phyloP scores from a whole-genome alignment of 441 rosid genomes.

The Kokia cookei region DNA sequence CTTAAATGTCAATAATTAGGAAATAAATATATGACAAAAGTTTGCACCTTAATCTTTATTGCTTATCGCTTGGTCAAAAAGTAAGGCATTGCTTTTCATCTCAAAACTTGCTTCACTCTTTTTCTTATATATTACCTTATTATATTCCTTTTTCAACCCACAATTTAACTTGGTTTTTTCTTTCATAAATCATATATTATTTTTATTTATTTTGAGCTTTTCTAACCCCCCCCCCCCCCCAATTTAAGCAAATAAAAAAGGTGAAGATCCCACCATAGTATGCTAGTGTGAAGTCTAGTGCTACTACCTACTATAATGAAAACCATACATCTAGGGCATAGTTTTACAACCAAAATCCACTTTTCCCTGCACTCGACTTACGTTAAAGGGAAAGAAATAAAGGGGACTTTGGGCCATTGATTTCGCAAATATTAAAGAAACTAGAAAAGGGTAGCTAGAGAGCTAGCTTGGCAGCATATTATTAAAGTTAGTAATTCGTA shows the following conservation, averaged over 20 bases:
- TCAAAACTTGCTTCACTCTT: not conserved
- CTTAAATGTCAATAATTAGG: not conserved
- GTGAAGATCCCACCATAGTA: not conserved
- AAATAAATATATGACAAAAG: not conserved
- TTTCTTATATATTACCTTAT: not conserved
- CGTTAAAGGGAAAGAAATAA: not conserved
- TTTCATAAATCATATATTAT: too few relatives aligned
- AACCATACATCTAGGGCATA: not conserved
- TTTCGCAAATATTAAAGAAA: not conserved
- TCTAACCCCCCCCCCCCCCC: not conserved
- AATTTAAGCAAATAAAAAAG: not conserved
- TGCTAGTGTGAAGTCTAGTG: not conserved
- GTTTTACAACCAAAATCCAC: not conserved
- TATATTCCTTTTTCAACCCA: not conserved
- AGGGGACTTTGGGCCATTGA: not conserved
- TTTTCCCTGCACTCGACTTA: not conserved
- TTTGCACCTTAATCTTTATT: too few relatives aligned
- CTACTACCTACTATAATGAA: not conserved
- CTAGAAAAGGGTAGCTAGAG: not conserved
- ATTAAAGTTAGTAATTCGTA: not conserved
- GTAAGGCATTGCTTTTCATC: not conserved
- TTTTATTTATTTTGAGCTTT: not conserved
- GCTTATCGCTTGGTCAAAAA: not conserved
- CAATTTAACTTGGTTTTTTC: not conserved
- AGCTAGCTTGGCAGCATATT: not conserved